Percentiles rank a stretch among this genome's conserved stretches.
phyloP scores from a whole-genome alignment of 2,329 filamentous ascomycete genomes.

The Nemania sp. region DNA sequence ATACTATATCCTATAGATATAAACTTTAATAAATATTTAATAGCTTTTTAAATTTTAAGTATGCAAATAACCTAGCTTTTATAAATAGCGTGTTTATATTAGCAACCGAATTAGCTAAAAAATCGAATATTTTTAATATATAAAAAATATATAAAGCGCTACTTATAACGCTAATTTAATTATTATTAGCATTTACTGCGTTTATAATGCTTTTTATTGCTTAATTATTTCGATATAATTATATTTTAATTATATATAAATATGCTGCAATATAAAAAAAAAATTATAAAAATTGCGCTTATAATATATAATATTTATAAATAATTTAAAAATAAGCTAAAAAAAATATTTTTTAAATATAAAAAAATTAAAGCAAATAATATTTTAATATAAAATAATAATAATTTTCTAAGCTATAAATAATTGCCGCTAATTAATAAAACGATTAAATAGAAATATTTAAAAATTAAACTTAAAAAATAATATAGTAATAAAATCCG shows the following conservation, averaged over 20 bases:
- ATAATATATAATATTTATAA: background rate
- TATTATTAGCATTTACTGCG: too few relatives aligned
- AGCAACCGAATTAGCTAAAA: background rate
- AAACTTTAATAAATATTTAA: background rate
- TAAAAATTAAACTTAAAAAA: background rate
- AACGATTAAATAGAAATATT: background rate
- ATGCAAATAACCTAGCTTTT: background rate
- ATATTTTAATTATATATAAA: background rate
- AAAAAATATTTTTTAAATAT: background rate
- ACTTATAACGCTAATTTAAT: background rate
- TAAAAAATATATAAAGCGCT: background rate
- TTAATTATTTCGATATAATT: too few relatives aligned
- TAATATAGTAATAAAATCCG: background rate
- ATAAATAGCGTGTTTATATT: background rate
- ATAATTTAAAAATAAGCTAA: background rate
- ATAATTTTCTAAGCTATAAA: background rate
- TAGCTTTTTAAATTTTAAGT: background rate
- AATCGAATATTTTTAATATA: background rate
- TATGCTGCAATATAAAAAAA: background rate
- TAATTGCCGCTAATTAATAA: background rate
- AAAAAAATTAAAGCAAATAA: background rate
- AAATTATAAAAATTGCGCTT: background rate
- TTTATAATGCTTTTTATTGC: background rate
- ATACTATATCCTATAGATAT: background rate
- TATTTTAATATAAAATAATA: background rate